phyloP scores from a whole-genome alignment of 768 basidiomycete species.

The Tulasnella sp. region DNA sequence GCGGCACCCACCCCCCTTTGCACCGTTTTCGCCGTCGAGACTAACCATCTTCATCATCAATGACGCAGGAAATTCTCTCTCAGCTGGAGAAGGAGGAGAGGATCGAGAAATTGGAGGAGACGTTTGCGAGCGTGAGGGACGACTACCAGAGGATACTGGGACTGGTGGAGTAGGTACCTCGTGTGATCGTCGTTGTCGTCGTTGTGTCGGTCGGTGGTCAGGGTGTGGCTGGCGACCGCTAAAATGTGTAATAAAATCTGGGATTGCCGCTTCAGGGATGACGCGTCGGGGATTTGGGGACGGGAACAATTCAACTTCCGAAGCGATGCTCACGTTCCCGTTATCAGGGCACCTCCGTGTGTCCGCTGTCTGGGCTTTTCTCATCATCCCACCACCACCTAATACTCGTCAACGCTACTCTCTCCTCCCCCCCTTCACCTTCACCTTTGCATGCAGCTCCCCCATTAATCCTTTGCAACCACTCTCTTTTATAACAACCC shows the following conservation, averaged over 20 bases:
- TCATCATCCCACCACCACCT: not conserved
- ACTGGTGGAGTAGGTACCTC: conserved; percentile 27
- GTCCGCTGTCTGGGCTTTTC: not conserved
- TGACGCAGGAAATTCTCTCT: conserved; percentile 69
- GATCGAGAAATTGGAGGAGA: conserved; percentile 85
- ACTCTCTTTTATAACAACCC: not conserved
- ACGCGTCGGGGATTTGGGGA: conserved; percentile 8
- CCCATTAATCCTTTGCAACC: not conserved
- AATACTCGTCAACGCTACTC: not conserved
- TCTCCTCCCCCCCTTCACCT: not conserved
- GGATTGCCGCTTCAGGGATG: not conserved
- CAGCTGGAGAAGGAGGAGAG: conserved; percentile 86
- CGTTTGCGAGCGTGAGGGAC: conserved; percentile 77
- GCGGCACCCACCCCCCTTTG: not conserved
- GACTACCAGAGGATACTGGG: conserved; percentile 79
- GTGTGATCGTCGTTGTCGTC: conserved; percentile 22
- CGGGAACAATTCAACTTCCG: not conserved
- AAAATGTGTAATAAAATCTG: not conserved
- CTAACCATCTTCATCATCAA: not conserved
- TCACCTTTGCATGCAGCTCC: conserved; percentile 11
- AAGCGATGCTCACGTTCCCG: conserved; percentile 2
- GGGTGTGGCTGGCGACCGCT: not conserved
- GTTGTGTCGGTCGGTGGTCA: not conserved
- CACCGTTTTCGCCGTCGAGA: not conserved
- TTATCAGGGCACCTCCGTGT: conserved; percentile 7